Conservation (phyloP, 306 rosid species). For the Pueraria montana region DNA sequence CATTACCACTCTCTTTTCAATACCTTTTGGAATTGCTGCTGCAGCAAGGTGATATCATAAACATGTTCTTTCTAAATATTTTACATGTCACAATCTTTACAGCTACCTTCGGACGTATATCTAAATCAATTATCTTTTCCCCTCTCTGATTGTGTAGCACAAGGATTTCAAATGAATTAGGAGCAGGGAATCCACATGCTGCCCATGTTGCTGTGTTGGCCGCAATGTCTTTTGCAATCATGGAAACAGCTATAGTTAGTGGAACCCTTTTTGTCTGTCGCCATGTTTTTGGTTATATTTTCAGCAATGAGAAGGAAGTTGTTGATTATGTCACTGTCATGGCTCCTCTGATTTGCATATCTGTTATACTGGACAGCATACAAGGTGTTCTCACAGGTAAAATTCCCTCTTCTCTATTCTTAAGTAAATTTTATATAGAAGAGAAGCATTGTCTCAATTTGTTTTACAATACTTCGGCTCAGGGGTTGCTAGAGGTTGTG, state of each 20-base stretch:
- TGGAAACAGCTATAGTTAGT: conserved; percentile 53
- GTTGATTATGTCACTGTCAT: conserved; percentile 68
- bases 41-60: conserved; percentile 62
- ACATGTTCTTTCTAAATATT: not conserved
- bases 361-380: conserved; percentile 64
- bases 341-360: conserved; percentile 68
- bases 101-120: not conserved
- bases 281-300: conserved; percentile 60
- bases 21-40: conserved; percentile 76
- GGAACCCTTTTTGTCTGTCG: conserved; percentile 56
- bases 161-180: conserved; percentile 80
- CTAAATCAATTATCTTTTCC: not conserved
- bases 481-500: conserved; percentile 82
- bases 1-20: conserved; percentile 59
- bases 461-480: not conserved
- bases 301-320: conserved; percentile 70
- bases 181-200: conserved; percentile 67
- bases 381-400: conserved; percentile 71
- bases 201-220: conserved; percentile 63
- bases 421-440: not conserved
- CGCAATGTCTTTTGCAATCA: conserved; percentile 50
- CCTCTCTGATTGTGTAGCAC: conserved; percentile 51
- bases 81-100: no score
- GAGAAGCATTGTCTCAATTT: not conserved
- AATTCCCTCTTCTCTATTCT: not conserved